These are phyloP conservation scores for Gymnopilus dilepis DNA, from an alignment of 768 basidiomycete genomes.

Conservation along the genomic window DNA sequence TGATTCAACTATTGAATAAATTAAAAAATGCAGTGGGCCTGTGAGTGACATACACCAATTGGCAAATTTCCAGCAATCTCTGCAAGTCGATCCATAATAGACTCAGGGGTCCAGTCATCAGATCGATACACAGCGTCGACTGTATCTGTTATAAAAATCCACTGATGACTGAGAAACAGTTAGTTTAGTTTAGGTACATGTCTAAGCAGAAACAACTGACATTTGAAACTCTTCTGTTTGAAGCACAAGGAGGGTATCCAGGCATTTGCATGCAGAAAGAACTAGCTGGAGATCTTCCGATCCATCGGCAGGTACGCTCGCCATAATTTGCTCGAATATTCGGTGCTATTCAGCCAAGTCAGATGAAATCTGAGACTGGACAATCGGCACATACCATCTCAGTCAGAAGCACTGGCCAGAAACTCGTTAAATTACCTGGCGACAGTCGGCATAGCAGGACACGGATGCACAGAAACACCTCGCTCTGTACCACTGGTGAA, in stretches of 20 bases:
- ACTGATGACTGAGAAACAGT: slow-evolving; percentile 77
- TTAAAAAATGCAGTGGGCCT: not conserved
- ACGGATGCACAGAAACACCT: slow-evolving; percentile 93
- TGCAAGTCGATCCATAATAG: slow-evolving; percentile 89
- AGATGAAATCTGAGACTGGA: not conserved
- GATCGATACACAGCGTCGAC: slow-evolving; percentile 93
- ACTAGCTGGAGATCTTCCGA: slow-evolving; percentile 86
- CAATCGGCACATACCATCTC: slow-evolving; percentile 65
- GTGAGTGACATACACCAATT: slow-evolving; percentile 34
- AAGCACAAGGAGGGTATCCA: slow-evolving; percentile 89
- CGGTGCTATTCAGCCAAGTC: slow-evolving; percentile 66
- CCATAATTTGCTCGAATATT: slow-evolving; percentile 83
- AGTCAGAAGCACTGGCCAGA: slow-evolving; percentile 95
- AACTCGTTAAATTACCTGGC: slow-evolving; percentile 89
- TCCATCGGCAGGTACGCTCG: slow-evolving; percentile 73
- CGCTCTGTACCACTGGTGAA: slow-evolving; percentile 86
- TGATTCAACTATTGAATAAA: not conserved
- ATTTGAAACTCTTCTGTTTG: slow-evolving; percentile 99
- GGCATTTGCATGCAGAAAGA: slow-evolving; percentile 90
- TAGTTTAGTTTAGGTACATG: slow-evolving; percentile 20
- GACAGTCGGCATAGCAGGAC: slow-evolving; percentile 91
- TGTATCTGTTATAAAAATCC: slow-evolving; percentile 98
- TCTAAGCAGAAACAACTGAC: slow-evolving; percentile 44
- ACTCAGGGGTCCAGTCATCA: slow-evolving; percentile 81
- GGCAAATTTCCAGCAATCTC: slow-evolving; percentile 81